Evolutionary conservation across 2,329 filamentous ascomycete genomes (phyloP).

Genomic region (Helotiales sp.): DNA sequence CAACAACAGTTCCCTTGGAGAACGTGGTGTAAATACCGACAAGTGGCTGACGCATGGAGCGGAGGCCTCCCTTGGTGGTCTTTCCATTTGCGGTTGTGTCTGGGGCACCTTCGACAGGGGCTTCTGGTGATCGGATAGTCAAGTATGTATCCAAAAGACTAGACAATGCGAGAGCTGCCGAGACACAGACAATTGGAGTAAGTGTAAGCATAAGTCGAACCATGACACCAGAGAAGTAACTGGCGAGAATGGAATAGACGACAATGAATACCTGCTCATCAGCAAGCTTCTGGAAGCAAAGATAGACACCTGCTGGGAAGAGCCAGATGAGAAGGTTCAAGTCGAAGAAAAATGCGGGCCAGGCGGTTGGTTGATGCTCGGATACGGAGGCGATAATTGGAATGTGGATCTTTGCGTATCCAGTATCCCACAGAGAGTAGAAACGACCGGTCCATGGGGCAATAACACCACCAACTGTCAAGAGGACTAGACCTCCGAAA

Average conservation of each 20-base stretch:
- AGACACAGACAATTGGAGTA: slow-evolving; percentile 94
- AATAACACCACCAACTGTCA: slow-evolving; percentile 89
- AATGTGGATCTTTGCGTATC: slow-evolving; percentile 98
- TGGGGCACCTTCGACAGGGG: slow-evolving; percentile 52
- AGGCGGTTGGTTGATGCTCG: slow-evolving; percentile 97
- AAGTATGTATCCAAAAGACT: slow-evolving; percentile 89
- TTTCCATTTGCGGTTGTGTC: slow-evolving; percentile 50
- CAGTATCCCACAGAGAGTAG: slow-evolving; percentile 98
- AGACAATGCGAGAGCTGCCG: slow-evolving; percentile 86
- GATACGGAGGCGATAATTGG: slow-evolving; percentile 99
- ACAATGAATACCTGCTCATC: slow-evolving; percentile 99
- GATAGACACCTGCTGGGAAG: slow-evolving; percentile 96
- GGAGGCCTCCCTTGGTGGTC: slow-evolving; percentile 57
- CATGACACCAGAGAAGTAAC: slow-evolving; percentile 99
- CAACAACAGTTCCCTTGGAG: slow-evolving; percentile 80
- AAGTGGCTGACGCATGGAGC: slow-evolving; percentile 72
- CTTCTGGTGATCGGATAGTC: slow-evolving; percentile 64
- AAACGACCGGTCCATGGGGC: slow-evolving; percentile 98
- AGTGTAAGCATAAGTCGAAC: slow-evolving; percentile 97
- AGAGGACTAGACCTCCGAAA: slow-evolving; percentile 76
- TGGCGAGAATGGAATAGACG: slow-evolving; percentile 94
- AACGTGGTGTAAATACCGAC: slow-evolving; percentile 83
- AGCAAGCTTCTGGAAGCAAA: slow-evolving; percentile 91
- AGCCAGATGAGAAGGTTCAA: slow-evolving; percentile 98
- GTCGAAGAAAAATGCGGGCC: slow-evolving; percentile 99